Evolutionary conservation across 2,329 filamentous ascomycete genomes (phyloP).

Genomic region (Xylariales sp.): DNA sequence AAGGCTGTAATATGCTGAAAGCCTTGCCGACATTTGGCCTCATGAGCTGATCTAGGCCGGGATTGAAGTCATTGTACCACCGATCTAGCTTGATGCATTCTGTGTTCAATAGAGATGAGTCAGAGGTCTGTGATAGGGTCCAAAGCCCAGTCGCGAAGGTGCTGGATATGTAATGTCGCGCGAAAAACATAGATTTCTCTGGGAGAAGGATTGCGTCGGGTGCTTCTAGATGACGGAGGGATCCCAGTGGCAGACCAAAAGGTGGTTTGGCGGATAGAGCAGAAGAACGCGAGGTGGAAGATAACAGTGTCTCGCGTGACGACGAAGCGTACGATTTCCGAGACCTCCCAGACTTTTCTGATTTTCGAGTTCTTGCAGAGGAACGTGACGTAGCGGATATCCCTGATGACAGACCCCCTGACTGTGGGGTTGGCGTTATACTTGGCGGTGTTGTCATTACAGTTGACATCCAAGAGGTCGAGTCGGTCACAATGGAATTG

Average conservation of each 20-base stretch:
- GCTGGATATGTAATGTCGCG: constrained; percentile 10
- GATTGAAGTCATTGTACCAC: constrained; percentile 12
- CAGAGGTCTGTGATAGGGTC: constrained; percentile 6
- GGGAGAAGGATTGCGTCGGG: constrained; percentile 1
- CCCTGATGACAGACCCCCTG: not conserved
- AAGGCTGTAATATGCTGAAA: constrained; percentile 5
- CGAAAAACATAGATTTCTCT: constrained; percentile 11
- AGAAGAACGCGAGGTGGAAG: not conserved
- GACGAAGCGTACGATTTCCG: constrained; percentile 2
- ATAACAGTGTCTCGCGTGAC: not conserved
- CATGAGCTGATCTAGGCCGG: constrained; percentile 1
- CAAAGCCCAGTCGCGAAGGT: constrained; percentile 8
- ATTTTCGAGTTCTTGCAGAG: not conserved
- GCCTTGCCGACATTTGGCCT: not conserved
- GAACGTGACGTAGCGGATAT: not conserved
- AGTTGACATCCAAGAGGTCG: constrained; percentile 7
- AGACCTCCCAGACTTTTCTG: not conserved
- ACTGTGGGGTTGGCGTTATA: no score
- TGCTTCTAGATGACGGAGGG: not conserved
- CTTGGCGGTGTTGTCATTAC: no score
- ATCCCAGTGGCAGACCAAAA: not conserved
- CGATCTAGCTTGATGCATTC: constrained; percentile 9
- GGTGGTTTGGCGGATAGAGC: not conserved
- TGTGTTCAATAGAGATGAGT: not conserved
- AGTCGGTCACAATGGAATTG: not conserved